These are phyloP conservation scores for Phyllosticta citriasiana DNA, from an alignment of 2,329 filamentous ascomycete species.

Conservation along the genomic window DNA sequence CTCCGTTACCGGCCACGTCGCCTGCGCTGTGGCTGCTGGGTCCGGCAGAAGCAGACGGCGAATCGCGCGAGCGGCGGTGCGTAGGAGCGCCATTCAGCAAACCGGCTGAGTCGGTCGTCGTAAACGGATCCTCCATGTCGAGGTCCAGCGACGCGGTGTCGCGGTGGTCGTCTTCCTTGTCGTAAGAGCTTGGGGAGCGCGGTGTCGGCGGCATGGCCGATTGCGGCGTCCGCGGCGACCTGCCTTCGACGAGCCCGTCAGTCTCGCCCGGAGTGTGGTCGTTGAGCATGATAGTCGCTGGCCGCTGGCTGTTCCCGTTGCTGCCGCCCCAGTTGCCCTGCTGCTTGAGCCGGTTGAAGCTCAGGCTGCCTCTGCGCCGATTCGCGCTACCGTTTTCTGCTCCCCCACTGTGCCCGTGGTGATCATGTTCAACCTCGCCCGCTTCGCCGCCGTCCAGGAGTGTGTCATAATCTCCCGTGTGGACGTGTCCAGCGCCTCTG, in stretches of 20 bases:
- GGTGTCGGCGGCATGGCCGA: slow-evolving; percentile 2
- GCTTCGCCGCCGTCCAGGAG: slow-evolving; percentile 17
- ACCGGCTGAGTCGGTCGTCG: slow-evolving; percentile 20
- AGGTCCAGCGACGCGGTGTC: slow-evolving; percentile 24
- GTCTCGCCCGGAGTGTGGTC: slow-evolving; percentile 20
- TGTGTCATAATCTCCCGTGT: slow-evolving; percentile 43
- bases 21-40: not conserved
- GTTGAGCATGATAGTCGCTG: slow-evolving; percentile 23
- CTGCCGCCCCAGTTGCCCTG: slow-evolving; percentile 1
- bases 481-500: slow-evolving; percentile 50
- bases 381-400: slow-evolving; percentile 11
- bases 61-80: slow-evolving; percentile 7
- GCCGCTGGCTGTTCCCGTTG: slow-evolving; percentile 16
- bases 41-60: not conserved
- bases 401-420: slow-evolving; percentile 7
- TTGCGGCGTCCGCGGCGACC: slow-evolving; percentile 13
- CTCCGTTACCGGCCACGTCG: not conserved
- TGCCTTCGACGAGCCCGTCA: slow-evolving; percentile 23
- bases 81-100: slow-evolving; percentile 19
- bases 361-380: slow-evolving; percentile 20
- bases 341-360: slow-evolving; percentile 22
- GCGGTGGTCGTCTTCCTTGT: slow-evolving; percentile 20
- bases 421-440: slow-evolving; percentile 3
- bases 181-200: slow-evolving; percentile 1
- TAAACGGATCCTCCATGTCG: slow-evolving; percentile 12